Conservation (phyloP, 306 rosid species). For the Arachis stenosperma region DNA sequence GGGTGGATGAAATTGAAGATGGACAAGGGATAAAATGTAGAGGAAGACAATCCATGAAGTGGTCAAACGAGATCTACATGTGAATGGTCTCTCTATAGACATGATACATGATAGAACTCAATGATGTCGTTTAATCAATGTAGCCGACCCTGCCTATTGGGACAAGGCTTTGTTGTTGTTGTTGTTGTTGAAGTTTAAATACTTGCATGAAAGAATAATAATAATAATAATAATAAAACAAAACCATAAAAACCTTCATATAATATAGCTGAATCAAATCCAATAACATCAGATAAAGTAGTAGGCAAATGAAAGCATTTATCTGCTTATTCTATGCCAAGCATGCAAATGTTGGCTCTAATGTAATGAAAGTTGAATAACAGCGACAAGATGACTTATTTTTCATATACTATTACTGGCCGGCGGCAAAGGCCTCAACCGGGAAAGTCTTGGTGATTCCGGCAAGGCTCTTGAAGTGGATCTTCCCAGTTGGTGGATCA, state of each 20-base stretch:
- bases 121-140: no score
- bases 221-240: background rate
- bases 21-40: no score
- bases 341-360: conserved; percentile 1
- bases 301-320: conserved; percentile 12
- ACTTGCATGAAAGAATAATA: no score
- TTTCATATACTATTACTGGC: conserved; percentile 47
- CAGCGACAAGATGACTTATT: no score
- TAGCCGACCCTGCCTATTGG: no score
- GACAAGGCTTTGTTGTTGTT: no score
- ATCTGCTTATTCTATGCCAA: conserved; percentile 25
- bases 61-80: no score
- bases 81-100: no score
- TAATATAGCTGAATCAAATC: conserved; percentile 19
- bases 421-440: conserved; percentile 83
- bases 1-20: no score
- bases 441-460: conserved; percentile 94
- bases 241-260: background rate
- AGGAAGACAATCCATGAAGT: no score
- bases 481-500: conserved; percentile 62
- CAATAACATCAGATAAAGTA: conserved; percentile 5
- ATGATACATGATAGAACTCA: no score
- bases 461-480: conserved; percentile 91
- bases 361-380: background rate
- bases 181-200: no score